Conservation (phyloP, 176 grass and related monocot species). For the barley (Hordeum vulgare) region DNA sequence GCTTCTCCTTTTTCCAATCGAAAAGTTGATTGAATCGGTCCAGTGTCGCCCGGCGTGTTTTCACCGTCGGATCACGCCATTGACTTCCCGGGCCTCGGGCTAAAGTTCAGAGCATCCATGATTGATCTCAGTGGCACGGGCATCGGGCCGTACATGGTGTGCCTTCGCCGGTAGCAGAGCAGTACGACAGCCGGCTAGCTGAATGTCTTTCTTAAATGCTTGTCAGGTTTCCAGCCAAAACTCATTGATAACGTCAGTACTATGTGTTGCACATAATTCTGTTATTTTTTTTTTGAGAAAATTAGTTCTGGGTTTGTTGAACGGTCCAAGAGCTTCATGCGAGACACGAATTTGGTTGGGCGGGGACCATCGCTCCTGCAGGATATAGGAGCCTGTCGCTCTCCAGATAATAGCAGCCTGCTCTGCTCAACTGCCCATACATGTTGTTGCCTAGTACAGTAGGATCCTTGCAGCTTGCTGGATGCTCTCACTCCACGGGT, state of each 20-base stretch:
- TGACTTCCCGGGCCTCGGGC: background rate
- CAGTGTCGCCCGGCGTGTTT: background rate
- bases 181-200: background rate
- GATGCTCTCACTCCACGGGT: background rate
- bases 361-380: background rate
- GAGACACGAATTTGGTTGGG: background rate
- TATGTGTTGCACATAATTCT: background rate
- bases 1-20: background rate
- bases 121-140: background rate
- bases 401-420: background rate
- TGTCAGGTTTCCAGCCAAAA: background rate
- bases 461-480: background rate
- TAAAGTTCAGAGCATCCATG: background rate
- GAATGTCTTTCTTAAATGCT: background rate
- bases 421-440: background rate
- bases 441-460: conserved; percentile 1
- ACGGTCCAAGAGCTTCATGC: background rate
- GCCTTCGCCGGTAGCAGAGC: background rate
- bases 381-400: background rate
- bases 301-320: background rate
- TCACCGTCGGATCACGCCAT: conserved; percentile 8
- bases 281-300: too few species aligned
- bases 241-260: background rate
- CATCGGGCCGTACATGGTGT: background rate
- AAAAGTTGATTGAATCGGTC: background rate